phyloP scores from a whole-genome alignment of 1,139 yeast species.

The Trichomonascaceae sp. region DNA sequence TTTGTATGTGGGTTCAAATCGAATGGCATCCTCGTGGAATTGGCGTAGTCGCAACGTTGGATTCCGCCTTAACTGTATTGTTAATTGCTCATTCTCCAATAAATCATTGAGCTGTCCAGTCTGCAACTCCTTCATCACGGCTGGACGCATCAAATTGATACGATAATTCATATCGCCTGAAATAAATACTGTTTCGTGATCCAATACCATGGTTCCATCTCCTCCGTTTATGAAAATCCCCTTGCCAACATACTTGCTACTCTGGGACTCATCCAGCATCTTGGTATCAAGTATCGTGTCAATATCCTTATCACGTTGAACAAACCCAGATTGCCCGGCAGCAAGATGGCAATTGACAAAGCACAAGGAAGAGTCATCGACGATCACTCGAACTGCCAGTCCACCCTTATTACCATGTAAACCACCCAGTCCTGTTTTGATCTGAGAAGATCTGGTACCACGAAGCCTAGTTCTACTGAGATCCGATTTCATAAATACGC shows the following conservation, averaged over 20 bases:
- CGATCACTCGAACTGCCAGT: slow-evolving; percentile 72
- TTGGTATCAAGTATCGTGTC: slow-evolving; percentile 57
- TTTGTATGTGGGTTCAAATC: slow-evolving; percentile 86
- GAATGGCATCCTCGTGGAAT: slow-evolving; percentile 70
- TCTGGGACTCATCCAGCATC: slow-evolving; percentile 45
- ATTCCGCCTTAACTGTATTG: slow-evolving; percentile 62
- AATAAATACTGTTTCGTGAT: slow-evolving; percentile 87
- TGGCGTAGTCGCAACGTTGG: slow-evolving; percentile 57
- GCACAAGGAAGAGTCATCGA: slow-evolving; percentile 69
- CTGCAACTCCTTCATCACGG: slow-evolving; percentile 53
- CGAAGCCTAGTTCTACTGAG: slow-evolving; percentile 42
- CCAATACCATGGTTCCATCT: slow-evolving; percentile 45
- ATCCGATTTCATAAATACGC: slow-evolving; percentile 58
- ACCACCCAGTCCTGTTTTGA: slow-evolving; percentile 93
- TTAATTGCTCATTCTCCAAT: slow-evolving; percentile 70
- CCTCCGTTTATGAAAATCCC: slow-evolving; percentile 44
- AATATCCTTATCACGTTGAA: slow-evolving; percentile 81
- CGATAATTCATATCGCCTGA: slow-evolving; percentile 91
- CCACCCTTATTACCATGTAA: slow-evolving; percentile 96
- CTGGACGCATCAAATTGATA: slow-evolving; percentile 60
- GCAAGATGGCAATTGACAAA: slow-evolving; percentile 86
- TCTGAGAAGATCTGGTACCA: slow-evolving; percentile 67
- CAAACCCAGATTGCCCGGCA: slow-evolving; percentile 74
- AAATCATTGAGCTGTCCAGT: slow-evolving; percentile 48
- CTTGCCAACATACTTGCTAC: slow-evolving; percentile 34